Conservation (phyloP, 306 rosid genomes). For the Trichosanthes cucumerina region DNA sequence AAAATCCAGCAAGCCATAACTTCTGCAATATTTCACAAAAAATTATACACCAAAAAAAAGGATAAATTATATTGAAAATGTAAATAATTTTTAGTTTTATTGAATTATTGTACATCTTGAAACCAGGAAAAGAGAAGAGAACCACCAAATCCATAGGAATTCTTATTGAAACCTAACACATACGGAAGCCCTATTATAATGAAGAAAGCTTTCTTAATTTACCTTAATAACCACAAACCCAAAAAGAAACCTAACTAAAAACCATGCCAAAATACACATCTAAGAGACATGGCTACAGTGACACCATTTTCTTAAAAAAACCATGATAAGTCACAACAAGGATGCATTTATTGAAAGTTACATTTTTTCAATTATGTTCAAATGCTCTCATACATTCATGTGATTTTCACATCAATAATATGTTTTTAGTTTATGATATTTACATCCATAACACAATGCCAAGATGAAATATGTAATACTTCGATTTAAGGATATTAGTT, state of each 20-base stretch:
- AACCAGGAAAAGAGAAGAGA: background rate
- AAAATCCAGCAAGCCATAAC: conserved; percentile 98
- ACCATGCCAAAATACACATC: background rate
- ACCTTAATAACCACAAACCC: background rate
- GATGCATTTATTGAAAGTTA: background rate
- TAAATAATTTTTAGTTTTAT: background rate
- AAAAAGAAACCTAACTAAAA: background rate
- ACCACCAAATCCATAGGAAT: background rate
- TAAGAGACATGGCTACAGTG: background rate
- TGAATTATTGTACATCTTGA: background rate
- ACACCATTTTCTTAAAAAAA: background rate
- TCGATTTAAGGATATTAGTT: no score
- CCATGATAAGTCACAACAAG: background rate
- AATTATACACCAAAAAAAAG: background rate
- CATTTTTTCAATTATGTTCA: background rate
- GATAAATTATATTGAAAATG: background rate
- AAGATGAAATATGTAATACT: background rate
- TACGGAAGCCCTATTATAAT: background rate
- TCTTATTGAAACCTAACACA: background rate
- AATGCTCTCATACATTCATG: background rate
- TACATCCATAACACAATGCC: background rate
- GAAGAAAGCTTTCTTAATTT: background rate
- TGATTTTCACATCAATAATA: background rate
- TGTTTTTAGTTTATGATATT: background rate
- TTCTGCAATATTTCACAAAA: conserved; percentile 48